phyloP scores from a whole-genome alignment of 1,139 yeast genomes.

The Zygosaccharomyces pseudobailii region DNA sequence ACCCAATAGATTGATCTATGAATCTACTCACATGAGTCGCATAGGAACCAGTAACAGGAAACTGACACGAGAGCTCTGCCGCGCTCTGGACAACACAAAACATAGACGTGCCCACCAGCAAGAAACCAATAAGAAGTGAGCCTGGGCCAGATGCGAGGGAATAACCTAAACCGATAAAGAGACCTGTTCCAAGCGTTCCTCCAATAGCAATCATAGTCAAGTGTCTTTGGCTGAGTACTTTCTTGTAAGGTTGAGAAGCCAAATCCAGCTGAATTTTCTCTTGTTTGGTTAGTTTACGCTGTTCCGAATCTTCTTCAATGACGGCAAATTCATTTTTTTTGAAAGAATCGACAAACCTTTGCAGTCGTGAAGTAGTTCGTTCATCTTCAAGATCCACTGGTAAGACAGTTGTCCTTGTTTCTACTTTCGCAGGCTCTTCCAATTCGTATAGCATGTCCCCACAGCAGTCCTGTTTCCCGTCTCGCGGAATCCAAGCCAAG shows the following conservation, averaged over 20 bases:
- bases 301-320: conserved; percentile 56
- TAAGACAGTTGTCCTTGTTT: too few species aligned
- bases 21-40: conserved; percentile 64
- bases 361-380: conserved; percentile 30
- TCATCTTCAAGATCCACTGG: too few species aligned
- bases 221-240: conserved; percentile 57
- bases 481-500: too few species aligned
- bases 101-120: conserved; percentile 48
- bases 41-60: conserved; percentile 70
- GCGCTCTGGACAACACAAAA: conserved; percentile 64
- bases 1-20: conserved; percentile 68
- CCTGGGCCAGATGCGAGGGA: conserved; percentile 71
- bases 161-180: conserved; percentile 57
- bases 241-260: conserved; percentile 63
- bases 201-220: conserved; percentile 66
- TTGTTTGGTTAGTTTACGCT: conserved; percentile 43
- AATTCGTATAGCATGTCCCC: too few species aligned
- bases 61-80: conserved; percentile 63
- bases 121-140: conserved; percentile 54
- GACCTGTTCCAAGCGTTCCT: conserved; percentile 63
- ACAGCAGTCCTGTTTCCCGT: too few species aligned
- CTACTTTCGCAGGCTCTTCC: too few species aligned
- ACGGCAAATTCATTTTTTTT: conserved; percentile 43
- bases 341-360: conserved; percentile 49
- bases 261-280: conserved; percentile 64